Percentiles rank a stretch among this genome's conserved stretches.
These are phyloP conservation scores for Phytophthora agathidicida DNA, from an alignment of 352 stramenopile species.

Conservation along the genomic window DNA sequence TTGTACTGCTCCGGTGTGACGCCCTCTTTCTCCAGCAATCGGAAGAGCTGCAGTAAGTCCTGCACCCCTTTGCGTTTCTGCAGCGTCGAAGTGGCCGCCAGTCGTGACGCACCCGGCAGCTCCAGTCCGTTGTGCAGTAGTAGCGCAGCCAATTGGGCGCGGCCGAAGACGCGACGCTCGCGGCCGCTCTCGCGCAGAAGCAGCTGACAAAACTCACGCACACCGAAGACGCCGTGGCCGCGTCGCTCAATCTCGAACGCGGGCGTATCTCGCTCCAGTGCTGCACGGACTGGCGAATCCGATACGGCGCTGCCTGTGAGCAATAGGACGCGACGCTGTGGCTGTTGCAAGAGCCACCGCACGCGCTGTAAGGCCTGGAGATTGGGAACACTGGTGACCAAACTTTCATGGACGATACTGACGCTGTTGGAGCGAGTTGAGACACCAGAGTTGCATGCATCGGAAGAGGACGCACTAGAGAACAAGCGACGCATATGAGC, in stretches of 20 bases:
- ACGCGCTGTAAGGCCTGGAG: conserved; percentile 38
- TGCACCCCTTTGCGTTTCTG: conserved; percentile 55
- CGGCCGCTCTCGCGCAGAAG: conserved; percentile 64
- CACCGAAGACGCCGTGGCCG: conserved; percentile 59
- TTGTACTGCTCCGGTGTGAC: conserved; percentile 50
- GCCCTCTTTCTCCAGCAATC: conserved; percentile 66
- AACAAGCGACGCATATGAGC: conserved; percentile 4
- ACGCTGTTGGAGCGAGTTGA: conserved; percentile 13
- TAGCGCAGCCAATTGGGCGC: conserved; percentile 52
- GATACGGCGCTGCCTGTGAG: conserved; percentile 33
- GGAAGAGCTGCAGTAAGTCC: conserved; percentile 78
- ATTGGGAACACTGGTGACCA: conserved; percentile 32
- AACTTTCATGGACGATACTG: conserved; percentile 40
- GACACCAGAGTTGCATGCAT: conserved; percentile 5
- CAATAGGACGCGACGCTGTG: conserved; percentile 41
- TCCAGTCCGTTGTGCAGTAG: conserved; percentile 56
- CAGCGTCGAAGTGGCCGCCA: conserved; percentile 54
- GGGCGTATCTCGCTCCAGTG: conserved; percentile 34
- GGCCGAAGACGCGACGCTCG: conserved; percentile 57
- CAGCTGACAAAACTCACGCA: conserved; percentile 71
- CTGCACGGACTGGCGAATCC: conserved; percentile 30
- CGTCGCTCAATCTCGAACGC: conserved; percentile 76
- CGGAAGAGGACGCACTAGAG: conserved; percentile 12
- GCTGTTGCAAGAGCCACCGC: conserved; percentile 37
- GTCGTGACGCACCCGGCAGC: conserved; percentile 38